Conservation (phyloP, 495 filamentous ascomycete genomes). For the Penicillium herquei region DNA sequence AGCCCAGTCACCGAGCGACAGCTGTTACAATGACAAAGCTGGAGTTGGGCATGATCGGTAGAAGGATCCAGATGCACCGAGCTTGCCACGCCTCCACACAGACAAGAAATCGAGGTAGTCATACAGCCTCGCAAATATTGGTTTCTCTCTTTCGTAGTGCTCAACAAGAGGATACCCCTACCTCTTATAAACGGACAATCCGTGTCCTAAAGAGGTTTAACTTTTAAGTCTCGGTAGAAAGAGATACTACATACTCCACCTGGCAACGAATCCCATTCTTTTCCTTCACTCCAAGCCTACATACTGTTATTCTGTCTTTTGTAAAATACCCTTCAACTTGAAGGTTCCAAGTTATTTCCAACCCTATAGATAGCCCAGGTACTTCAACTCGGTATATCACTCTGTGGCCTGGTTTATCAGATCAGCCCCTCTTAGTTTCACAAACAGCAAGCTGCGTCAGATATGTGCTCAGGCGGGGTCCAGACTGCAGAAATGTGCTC, state of each 20-base stretch:
- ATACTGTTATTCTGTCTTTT: too few species aligned
- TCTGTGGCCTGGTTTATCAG: background rate
- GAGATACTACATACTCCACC: too few species aligned
- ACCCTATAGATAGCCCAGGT: too few species aligned
- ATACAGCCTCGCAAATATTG: slow-evolving; percentile 4
- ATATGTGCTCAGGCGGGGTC: slow-evolving; percentile 30
- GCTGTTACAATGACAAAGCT: slow-evolving; percentile 63
- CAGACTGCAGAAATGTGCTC: slow-evolving; percentile 30
- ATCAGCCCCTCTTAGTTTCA: background rate
- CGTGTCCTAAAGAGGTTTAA: too few species aligned
- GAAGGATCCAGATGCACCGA: slow-evolving; percentile 35
- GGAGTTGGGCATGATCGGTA: slow-evolving; percentile 27
- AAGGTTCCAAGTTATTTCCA: too few species aligned
- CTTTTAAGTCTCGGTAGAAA: too few species aligned
- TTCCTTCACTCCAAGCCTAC: too few species aligned
- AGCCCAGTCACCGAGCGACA: slow-evolving; percentile 61
- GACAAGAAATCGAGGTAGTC: slow-evolving; percentile 47
- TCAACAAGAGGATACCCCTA: too few species aligned
- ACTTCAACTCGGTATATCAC: background rate
- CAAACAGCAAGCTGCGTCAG: slow-evolving; percentile 9
- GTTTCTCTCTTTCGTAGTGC: background rate
- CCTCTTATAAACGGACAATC: too few species aligned
- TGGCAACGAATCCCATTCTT: too few species aligned
- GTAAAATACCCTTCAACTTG: too few species aligned
- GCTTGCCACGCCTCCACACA: slow-evolving; percentile 51